Conservation (phyloP, 352 stramenopile species). For the Phytophthora palmivora region DNA sequence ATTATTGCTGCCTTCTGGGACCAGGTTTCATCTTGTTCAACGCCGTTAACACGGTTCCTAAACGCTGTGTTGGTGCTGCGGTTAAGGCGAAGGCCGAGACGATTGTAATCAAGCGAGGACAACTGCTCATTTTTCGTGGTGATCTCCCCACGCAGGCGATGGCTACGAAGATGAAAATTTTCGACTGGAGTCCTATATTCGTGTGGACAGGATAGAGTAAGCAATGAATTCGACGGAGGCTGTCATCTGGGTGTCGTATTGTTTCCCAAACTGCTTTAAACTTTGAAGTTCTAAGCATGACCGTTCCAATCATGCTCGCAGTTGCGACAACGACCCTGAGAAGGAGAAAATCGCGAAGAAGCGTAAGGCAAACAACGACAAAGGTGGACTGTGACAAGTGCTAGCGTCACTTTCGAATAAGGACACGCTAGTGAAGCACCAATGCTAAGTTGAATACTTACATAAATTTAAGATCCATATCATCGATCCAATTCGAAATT, state of each 20-base stretch:
- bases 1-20: not conserved
- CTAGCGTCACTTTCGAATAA: not conserved
- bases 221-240: not conserved
- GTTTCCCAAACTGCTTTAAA: not conserved
- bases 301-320: not conserved
- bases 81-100: not conserved
- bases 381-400: not conserved
- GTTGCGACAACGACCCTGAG: not conserved
- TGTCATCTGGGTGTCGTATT: not conserved
- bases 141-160: not conserved
- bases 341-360: not conserved
- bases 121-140: not conserved
- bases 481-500: not conserved
- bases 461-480: not conserved
- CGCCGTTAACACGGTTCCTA: not conserved
- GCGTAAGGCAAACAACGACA: conserved; percentile 4
- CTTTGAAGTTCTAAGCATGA: not conserved
- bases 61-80: not conserved
- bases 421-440: not conserved
- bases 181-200: not conserved
- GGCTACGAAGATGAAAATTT: not conserved
- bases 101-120: not conserved
- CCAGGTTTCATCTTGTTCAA: not conserved
- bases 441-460: no score
- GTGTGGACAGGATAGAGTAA: not conserved